Conservation (phyloP, 2,329 filamentous ascomycete species). For the Ploettnerulaceae sp. region DNA sequence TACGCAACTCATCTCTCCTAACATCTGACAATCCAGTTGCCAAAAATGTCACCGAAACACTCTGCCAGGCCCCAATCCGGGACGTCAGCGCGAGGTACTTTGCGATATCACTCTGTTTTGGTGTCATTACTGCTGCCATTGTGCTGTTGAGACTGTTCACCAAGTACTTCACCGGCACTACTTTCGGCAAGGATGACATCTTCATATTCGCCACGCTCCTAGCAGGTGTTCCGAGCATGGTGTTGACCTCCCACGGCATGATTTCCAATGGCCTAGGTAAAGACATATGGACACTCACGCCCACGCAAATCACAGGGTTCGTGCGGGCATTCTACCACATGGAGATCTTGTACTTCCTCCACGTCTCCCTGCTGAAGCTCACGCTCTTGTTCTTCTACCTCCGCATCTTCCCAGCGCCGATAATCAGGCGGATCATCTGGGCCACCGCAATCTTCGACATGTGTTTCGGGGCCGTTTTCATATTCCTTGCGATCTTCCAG, state of each 20-base stretch:
- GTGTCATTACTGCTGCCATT: slow-evolving; percentile 5
- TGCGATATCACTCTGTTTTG: slow-evolving; percentile 10
- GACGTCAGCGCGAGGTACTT: slow-evolving; percentile 10
- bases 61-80: slow-evolving; percentile 7
- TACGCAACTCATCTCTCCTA: not conserved
- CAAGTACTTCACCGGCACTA: slow-evolving; percentile 2
- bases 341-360: slow-evolving; percentile 43
- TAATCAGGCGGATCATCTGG: slow-evolving; percentile 40
- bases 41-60: slow-evolving; percentile 11
- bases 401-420: slow-evolving; percentile 44
- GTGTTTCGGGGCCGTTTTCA: slow-evolving; percentile 37
- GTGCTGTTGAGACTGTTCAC: slow-evolving; percentile 12
- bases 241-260: slow-evolving; percentile 31
- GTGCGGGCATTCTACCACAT: slow-evolving; percentile 41
- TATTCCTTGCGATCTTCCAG: slow-evolving; percentile 41
- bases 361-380: slow-evolving; percentile 45
- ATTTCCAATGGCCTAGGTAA: slow-evolving; percentile 30
- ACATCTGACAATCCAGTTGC: slow-evolving; percentile 5
- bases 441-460: slow-evolving; percentile 39
- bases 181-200: slow-evolving; percentile 14
- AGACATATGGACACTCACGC: slow-evolving; percentile 20
- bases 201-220: slow-evolving; percentile 6
- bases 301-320: slow-evolving; percentile 32
- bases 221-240: slow-evolving; percentile 13
- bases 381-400: slow-evolving; percentile 52